phyloP scores from a whole-genome alignment of 1,284 basidiomycete species.

The Sparassis latifolia region DNA sequence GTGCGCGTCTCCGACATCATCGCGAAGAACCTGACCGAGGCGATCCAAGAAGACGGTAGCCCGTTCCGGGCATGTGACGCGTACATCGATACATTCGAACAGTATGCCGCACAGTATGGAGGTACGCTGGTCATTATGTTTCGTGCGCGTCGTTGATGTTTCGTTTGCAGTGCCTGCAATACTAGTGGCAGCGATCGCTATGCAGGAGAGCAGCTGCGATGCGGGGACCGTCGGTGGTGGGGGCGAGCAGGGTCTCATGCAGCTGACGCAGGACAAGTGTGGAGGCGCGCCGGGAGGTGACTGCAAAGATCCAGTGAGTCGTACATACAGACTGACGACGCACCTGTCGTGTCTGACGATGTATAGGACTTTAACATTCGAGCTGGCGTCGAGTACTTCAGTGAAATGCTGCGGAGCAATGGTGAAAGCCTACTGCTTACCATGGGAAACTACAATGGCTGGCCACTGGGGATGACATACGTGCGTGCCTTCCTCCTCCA shows the following conservation, averaged over 20 bases:
- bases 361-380: constrained; percentile 62
- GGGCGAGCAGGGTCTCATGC: constrained; percentile 84
- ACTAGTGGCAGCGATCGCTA: constrained; percentile 78
- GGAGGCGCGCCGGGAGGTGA: constrained; percentile 53
- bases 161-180: constrained; percentile 50
- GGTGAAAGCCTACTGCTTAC: constrained; percentile 56
- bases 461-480: constrained; percentile 56
- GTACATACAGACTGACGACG: not conserved
- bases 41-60: constrained; percentile 40
- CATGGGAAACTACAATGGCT: constrained; percentile 79
- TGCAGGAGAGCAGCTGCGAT: constrained; percentile 77
- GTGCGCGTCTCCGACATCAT: constrained; percentile 51
- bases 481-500: constrained; percentile 29
- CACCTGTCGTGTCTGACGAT: not conserved
- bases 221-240: constrained; percentile 64
- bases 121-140: constrained; percentile 18
- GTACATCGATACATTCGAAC: constrained; percentile 55
- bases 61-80: constrained; percentile 58
- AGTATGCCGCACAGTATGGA: constrained; percentile 48
- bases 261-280: constrained; percentile 79
- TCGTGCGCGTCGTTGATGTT: not conserved
- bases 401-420: constrained; percentile 41
- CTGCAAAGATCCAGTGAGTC: constrained; percentile 58
- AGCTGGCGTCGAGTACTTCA: constrained; percentile 58
- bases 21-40: constrained; percentile 43